A percentile compares a stretch with the other conserved stretches of the same genome.
phyloP scores from a whole-genome alignment of 371 early-diverging fungal genomes.

The Apophysomyces ossiformis region DNA sequence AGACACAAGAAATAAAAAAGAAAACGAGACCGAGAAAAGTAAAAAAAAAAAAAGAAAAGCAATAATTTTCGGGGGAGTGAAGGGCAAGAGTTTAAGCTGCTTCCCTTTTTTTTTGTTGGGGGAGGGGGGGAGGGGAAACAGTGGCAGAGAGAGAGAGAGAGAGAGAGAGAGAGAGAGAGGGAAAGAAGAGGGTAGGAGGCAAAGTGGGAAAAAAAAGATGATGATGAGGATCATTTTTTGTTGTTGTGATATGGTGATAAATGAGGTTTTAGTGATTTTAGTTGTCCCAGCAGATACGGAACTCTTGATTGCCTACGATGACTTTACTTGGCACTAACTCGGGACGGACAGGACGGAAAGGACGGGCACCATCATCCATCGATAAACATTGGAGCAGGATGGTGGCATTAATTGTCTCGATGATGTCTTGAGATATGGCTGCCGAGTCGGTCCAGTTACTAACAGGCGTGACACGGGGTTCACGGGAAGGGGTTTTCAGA shows the following conservation, averaged over 20 bases:
- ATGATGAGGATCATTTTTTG: neutral
- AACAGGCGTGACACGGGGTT: conserved; percentile 14
- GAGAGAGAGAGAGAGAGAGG: neutral
- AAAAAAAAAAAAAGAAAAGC: neutral
- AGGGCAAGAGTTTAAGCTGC: too few relatives aligned
- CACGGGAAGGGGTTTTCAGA: conserved; percentile 3
- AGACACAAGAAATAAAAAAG: neutral
- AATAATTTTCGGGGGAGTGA: neutral
- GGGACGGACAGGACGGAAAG: conserved; percentile 38
- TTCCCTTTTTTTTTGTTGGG: too few relatives aligned
- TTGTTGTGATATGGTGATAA: neutral
- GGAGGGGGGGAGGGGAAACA: too few relatives aligned
- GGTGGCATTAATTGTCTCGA: conserved; percentile 61
- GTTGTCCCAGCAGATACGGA: conserved; percentile 42
- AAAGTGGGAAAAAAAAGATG: neutral
- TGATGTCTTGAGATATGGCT: conserved; percentile 39
- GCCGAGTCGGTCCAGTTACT: conserved; percentile 16
- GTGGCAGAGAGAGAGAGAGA: neutral
- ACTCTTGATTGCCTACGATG: conserved; percentile 41
- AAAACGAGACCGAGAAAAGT: neutral
- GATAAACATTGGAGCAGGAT: conserved; percentile 59
- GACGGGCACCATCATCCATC: conserved; percentile 58
- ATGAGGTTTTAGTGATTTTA: conserved; percentile 12
- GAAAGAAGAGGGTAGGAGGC: neutral
- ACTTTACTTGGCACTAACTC: conserved; percentile 39